A percentile compares a stretch with the other conserved stretches of the same genome.
Evolutionary conservation across 768 basidiomycete genomes (phyloP).

Genomic region (Podaxis pistillaris): DNA sequence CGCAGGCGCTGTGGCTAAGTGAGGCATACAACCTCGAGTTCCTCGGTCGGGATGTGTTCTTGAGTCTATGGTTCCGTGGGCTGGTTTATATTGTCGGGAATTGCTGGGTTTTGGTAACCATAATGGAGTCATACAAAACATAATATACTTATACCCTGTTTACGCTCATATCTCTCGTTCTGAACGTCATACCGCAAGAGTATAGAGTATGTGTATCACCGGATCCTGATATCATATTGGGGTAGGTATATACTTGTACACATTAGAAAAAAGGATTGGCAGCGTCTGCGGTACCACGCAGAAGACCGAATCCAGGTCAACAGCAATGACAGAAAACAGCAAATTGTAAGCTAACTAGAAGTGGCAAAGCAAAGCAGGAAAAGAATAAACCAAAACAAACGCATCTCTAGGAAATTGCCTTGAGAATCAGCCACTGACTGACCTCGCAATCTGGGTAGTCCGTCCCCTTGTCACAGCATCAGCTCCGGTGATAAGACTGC

Average conservation of each 20-base stretch:
- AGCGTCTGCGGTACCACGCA: not conserved
- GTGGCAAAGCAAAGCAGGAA: not conserved
- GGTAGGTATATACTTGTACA: not conserved
- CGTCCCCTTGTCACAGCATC: conserved; percentile 9
- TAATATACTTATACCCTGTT: not conserved
- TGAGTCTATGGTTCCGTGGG: conserved; percentile 76
- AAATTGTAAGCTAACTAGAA: not conserved
- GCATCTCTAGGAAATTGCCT: not conserved
- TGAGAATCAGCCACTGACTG: not conserved
- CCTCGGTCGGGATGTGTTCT: conserved; percentile 70
- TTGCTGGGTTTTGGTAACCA: conserved; percentile 70
- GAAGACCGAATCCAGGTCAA: not conserved
- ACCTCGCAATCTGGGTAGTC: conserved; percentile 2
- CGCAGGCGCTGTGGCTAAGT: conserved; percentile 87
- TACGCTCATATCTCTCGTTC: not conserved
- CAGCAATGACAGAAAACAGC: not conserved
- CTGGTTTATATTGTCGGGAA: conserved; percentile 74
- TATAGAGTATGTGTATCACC: not conserved
- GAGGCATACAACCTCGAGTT: conserved; percentile 93
- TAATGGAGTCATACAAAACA: conserved; percentile 52
- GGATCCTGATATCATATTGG: not conserved
- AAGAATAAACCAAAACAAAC: not conserved
- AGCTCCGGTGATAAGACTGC: not conserved
- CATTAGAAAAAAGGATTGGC: not conserved
- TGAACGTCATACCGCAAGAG: not conserved